Evolutionary conservation across 2,329 filamentous ascomycete species (phyloP), one percentile per base, ranked within the genome.

Genomic region (Neoascochyta sp.): DNA sequence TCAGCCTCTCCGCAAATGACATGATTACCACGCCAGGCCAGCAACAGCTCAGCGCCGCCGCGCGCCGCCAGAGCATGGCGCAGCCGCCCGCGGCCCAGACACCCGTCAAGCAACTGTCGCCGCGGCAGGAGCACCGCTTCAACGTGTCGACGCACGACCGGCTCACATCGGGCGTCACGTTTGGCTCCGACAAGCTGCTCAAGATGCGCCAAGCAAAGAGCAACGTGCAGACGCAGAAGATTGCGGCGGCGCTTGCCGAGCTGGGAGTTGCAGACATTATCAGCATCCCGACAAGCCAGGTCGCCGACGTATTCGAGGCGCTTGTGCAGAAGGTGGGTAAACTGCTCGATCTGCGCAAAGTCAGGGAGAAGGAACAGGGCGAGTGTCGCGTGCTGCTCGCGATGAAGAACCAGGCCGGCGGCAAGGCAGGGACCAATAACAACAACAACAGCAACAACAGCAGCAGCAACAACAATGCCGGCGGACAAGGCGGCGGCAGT

Each of bases 81-180:
- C 20, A 31, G 5, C 31, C 36, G 2, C 27, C 35, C 8, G 60
- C 53, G 25, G 64, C 24, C 40, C 69, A 59, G 47, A 68, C 39
- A 42, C 66, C 36, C 45, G 39, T 60, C 38, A 65, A 51, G 45
- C 64, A 53, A 8, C 79, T 95, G 44, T 79, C 78, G 4, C 73
- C 82, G 25, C 78, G 84, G 45, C 83, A 93, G 64, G 82, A 89
- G 65, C 64, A 76, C 42, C 74, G 83, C 18, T 96, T 90, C 54
- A 92, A 90, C 41, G 83, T 98, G 7, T 78, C 83, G 6, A 80
- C 86, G 44, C 83, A 90, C 57, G 90, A 96, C 33, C 84, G 90
- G 16, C 74, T 95, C 21, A 80, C 83, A 2, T 83, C 82, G 7
- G 90, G 92, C 5, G 86, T 95, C 19, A 83, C 86, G 9, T 96